Percentiles rank a stretch among this genome's conserved stretches.
Conservation (phyloP, 257 asterid species). For the Echium plantagineum region DNA sequence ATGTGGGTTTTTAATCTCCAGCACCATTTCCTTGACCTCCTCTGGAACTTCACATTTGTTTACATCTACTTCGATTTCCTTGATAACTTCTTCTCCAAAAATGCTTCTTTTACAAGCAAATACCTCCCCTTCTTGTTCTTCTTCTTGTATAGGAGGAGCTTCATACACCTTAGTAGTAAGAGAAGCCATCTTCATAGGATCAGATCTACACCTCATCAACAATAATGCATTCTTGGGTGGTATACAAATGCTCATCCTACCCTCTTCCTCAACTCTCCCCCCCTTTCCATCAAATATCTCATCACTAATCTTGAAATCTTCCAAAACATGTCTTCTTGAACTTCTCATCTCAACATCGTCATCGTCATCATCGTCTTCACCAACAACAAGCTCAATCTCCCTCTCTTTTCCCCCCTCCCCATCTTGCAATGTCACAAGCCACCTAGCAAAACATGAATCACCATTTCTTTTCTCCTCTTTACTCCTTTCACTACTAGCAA, state of each 20-base stretch:
- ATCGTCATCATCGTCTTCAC: slow-evolving; percentile 36
- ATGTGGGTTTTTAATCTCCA: slow-evolving; percentile 2
- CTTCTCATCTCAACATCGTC: slow-evolving; percentile 27
- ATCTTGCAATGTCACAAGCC: slow-evolving; percentile 72
- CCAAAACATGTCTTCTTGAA: slow-evolving; percentile 82
- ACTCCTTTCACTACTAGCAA: slow-evolving; percentile 31
- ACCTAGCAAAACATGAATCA: slow-evolving; percentile 39
- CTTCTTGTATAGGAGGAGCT: slow-evolving; percentile 18
- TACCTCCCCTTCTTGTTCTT: slow-evolving; percentile 18
- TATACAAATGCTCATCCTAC: slow-evolving; percentile 62
- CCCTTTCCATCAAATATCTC: slow-evolving; percentile 43
- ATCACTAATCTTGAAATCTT: slow-evolving; percentile 63
- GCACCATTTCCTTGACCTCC: slow-evolving; percentile 1
- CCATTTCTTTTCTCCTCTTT: slow-evolving; percentile 24
- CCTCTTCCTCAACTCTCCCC: slow-evolving; percentile 23
- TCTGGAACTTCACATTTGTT: slow-evolving; percentile 8
- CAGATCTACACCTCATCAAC: slow-evolving; percentile 94
- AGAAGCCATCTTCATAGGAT: slow-evolving; percentile 83
- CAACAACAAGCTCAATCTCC: slow-evolving; percentile 83
- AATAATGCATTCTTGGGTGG: slow-evolving; percentile 94
- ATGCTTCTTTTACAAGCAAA: not conserved
- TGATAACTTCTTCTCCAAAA: slow-evolving; percentile 12
- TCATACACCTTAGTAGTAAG: slow-evolving; percentile 59
- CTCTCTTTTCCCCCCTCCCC: slow-evolving; percentile 54
- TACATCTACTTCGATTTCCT: slow-evolving; percentile 6